Base-by-base conservation (phyloP, 2,329 filamentous ascomycete genomes). In the Triangularia setosa region DNA sequence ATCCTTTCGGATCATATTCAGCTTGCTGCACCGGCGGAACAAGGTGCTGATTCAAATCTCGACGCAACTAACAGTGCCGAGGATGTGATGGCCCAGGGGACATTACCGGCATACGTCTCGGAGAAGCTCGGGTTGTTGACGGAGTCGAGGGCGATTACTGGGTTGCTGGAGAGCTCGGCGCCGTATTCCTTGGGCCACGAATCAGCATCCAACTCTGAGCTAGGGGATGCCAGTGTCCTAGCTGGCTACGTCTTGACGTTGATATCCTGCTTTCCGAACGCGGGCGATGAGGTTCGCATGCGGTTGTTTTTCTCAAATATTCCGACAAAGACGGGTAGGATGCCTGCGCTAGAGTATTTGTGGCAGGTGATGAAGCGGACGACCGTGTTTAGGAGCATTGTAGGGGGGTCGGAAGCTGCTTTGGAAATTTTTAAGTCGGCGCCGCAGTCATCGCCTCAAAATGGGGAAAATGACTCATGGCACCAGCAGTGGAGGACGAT, bases 221-320 rank as follows among this genome's bases (percentile, higher is more conserved):
- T 79, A 7, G 80, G 84, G 64, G 86, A 90, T 73, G 89, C 91
- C 1, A 90, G 89, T 69, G 79, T 92, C 12, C 80, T 97, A 44
- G 92, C 94, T 12, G 92, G 90, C 27, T 98, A 97, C 73, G 92
- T 93, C 2, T 81, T 98, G 44, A 93, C 91, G 0, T 79, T 99
- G 2, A 80, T 98, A 3, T 87, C 91, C 64, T 93, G 93, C 70
- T 98, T 98, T 69, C 93, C 94, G 8, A 80, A 83, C 6, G 84
- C 87, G 65, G 89, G 88, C 3, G 93, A 97, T 72, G 93, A 97
- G 65, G 96, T 97, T 65, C 89, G 93, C 23, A 96, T 98, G 92
- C 94, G 92, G 79, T 81, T 98, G 0, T 98, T 95, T 73, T 83
- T 95, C 48, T 91, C 92, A 0, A 87, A 90, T 53, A 81, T 90